Evolutionary conservation across 225 moss, liverwort and hornwort genomes (phyloP).

Genomic region (Neckera pumila): DNA sequence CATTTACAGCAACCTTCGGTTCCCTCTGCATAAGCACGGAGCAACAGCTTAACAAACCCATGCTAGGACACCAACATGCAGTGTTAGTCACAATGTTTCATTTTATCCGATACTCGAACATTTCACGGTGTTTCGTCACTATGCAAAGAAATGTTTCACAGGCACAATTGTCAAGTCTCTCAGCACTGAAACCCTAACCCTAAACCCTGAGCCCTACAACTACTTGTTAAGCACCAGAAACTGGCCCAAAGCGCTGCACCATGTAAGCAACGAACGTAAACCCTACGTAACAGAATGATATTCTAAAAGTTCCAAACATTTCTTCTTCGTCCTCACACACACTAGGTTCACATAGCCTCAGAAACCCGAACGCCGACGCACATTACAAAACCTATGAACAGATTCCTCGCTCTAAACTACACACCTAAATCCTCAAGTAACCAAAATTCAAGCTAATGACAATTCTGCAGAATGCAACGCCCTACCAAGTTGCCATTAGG

Average conservation of each 20-base stretch:
- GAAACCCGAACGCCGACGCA: background rate
- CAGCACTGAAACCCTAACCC: conserved; percentile 10
- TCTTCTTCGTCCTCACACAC: background rate
- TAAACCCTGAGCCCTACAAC: background rate
- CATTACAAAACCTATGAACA: background rate
- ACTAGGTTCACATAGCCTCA: background rate
- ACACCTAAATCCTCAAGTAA: background rate
- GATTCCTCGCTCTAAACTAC: background rate
- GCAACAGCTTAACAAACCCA: background rate
- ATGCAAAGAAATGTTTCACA: background rate
- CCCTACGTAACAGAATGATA: too few relatives aligned
- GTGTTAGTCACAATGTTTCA: background rate
- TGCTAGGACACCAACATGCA: background rate
- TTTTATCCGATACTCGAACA: background rate
- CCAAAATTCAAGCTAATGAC: background rate
- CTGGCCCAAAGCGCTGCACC: background rate
- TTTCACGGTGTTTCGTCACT: background rate
- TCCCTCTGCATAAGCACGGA: conserved; percentile 12
- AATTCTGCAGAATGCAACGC: background rate
- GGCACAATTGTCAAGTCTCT: background rate
- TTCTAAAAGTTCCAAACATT: too few relatives aligned
- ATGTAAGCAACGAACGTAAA: background rate
- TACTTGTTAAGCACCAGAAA: background rate
- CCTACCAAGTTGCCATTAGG: background rate
- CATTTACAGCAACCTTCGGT: background rate